phyloP scores from a whole-genome alignment of 805 yeast genomes.

The Ogataea henricii region DNA sequence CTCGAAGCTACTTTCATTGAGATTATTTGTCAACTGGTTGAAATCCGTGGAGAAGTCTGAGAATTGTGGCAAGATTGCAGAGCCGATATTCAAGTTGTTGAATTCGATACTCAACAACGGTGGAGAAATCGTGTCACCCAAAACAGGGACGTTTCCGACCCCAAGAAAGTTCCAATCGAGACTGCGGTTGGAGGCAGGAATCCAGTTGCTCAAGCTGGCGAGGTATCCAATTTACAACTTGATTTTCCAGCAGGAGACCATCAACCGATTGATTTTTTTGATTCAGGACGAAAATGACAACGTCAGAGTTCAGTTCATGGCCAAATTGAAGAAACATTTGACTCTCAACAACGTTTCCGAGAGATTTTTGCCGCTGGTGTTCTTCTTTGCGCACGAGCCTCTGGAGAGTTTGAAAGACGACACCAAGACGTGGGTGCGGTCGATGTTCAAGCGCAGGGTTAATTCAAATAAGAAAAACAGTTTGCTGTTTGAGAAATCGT shows the following conservation, averaged over 20 bases:
- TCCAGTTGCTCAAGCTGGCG: slow-evolving; percentile 63
- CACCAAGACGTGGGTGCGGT: slow-evolving; percentile 69
- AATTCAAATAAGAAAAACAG: slow-evolving; percentile 35
- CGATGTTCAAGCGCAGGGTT: slow-evolving; percentile 47
- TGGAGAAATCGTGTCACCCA: slow-evolving; percentile 67
- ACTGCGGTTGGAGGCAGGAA: slow-evolving; percentile 69
- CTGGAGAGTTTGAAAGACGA: slow-evolving; percentile 48
- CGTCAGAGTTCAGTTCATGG: slow-evolving; percentile 57
- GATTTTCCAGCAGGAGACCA: slow-evolving; percentile 51
- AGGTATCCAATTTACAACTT: slow-evolving; percentile 52
- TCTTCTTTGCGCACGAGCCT: slow-evolving; percentile 80
- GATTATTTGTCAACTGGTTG: slow-evolving; percentile 61
- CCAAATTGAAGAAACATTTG: slow-evolving; percentile 51
- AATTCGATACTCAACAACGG: slow-evolving; percentile 68
- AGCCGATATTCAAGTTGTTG: slow-evolving; percentile 67
- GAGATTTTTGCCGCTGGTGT: slow-evolving; percentile 64
- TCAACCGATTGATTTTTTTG: slow-evolving; percentile 55
- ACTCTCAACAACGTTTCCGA: slow-evolving; percentile 58
- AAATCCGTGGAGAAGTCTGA: slow-evolving; percentile 35
- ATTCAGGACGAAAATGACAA: slow-evolving; percentile 65
- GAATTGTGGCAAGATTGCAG: slow-evolving; percentile 46
- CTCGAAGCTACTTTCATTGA: slow-evolving; percentile 43
- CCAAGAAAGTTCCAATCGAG: slow-evolving; percentile 63
- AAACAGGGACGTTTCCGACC: slow-evolving; percentile 52
- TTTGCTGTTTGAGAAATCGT: slow-evolving; percentile 62